These are phyloP conservation scores for Cucumis hystrix DNA, from an alignment of 306 rosid species.

Conservation along the genomic window DNA sequence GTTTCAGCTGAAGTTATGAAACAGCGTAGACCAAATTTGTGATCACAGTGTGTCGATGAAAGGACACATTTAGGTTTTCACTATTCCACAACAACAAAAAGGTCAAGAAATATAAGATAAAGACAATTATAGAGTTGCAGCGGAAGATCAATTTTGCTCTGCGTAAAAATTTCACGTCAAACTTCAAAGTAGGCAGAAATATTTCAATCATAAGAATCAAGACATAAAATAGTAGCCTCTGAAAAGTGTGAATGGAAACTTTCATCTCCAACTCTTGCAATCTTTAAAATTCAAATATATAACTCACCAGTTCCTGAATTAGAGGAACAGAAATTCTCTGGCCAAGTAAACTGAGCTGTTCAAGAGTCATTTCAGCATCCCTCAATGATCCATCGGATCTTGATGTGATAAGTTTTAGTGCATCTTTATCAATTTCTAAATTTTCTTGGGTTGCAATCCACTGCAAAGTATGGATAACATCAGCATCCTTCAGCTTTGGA, in stretches of 20 bases:
- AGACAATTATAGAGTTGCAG: neutral
- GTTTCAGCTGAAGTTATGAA: neutral
- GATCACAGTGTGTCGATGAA: neutral
- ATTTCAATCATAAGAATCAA: neutral
- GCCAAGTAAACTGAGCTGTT: conserved; percentile 94
- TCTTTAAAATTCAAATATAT: neutral
- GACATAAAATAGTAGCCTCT: neutral
- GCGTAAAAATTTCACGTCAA: neutral
- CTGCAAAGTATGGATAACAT: conserved; percentile 66
- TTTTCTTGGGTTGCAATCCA: conserved; percentile 73
- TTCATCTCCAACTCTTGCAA: neutral
- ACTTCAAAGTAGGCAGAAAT: neutral
- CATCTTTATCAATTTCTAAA: conserved; percentile 86
- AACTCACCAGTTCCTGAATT: conserved; percentile 83
- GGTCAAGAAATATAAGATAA: neutral
- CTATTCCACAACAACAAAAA: neutral
- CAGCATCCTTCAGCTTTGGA: conserved; percentile 89
- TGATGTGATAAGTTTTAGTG: conserved; percentile 87
- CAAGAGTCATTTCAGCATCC: conserved; percentile 99
- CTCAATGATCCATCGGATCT: conserved; percentile 93
- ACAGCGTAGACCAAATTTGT: neutral
- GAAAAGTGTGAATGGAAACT: neutral
- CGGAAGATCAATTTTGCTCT: neutral
- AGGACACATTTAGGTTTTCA: neutral
- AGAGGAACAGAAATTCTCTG: conserved; percentile 85